phyloP scores from a whole-genome alignment of 148 eudicot species.

The Nyssa sinensis region DNA sequence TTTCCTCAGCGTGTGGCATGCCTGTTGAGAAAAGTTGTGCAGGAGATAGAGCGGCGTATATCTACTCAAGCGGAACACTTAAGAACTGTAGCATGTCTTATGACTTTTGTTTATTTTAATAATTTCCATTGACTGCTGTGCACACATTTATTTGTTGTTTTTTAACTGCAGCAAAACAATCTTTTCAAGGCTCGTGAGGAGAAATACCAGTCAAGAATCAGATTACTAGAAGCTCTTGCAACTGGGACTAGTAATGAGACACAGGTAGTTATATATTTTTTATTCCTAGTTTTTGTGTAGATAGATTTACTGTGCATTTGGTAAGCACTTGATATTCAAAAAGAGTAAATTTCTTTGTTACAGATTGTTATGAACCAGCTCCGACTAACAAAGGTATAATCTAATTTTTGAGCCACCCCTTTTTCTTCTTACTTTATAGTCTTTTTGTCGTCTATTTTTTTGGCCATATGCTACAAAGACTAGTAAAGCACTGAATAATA shows the following conservation, averaged over 20 bases:
- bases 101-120: not conserved
- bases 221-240: constrained; percentile 91
- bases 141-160: not conserved
- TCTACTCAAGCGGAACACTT: constrained; percentile 91
- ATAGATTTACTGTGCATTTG: too few species aligned
- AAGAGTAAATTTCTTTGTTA: constrained; percentile 12
- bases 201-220: constrained; percentile 80
- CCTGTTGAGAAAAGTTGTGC: constrained; percentile 87
- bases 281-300: constrained; percentile 8
- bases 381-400: constrained; percentile 66
- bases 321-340: not conserved
- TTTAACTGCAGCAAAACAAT: constrained; percentile 69
- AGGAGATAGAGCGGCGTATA: constrained; percentile 90
- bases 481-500: too few species aligned
- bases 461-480: not conserved
- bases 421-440: not conserved
- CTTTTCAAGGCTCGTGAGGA: constrained; percentile 87
- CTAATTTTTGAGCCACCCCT: not conserved
- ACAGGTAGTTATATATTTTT: constrained; percentile 41
- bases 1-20: constrained; percentile 76
- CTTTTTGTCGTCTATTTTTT: not conserved
- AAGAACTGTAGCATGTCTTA: constrained; percentile 53
- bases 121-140: not conserved
- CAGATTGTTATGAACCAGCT: constrained; percentile 78
- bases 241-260: constrained; percentile 77